Evolutionary conservation across 192 early-diverging fungal genomes (phyloP), one percentile per base, ranked within the genome.

Genomic region (Coemansia sp.): DNA sequence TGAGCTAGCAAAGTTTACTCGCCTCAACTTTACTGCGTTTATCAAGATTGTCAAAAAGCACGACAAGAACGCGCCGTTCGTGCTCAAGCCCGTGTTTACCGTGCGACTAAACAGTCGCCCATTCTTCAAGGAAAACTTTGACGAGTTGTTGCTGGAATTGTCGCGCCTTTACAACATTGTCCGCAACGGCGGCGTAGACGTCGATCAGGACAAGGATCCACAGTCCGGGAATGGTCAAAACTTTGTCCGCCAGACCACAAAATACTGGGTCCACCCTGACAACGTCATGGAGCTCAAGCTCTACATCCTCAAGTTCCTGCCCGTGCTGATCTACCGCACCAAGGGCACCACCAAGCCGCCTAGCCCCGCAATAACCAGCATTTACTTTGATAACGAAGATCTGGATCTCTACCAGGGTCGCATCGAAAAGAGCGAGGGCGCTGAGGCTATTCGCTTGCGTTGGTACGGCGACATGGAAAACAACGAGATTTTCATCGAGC

Each of bases 41-140:
- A 84, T 92, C 41, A 92, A 97, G 87, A 97, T 98, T 73, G 88
- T 99, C 77, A 99, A 99, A 84, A 99, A 99, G 84, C 97, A 99
- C 79, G 97, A 99, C 85, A 96, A 97, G 89, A 90, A 95, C 84
- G 95, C 96, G 46, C 88, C 86, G 10, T 94, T 89, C 72, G 81
- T 88, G 38, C 80, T 99, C 34, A 84, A 92, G 78, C 88, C 93
- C 33, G 75, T 94, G 86, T 91, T 93, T 79, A 87, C 88, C 86
- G 83, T 92, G 79, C 85, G 92, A 69, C 80, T 98, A 27, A 94
- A 96, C 85, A 87, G 80, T 77, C 83, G 88, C n/a, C 88, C 92
- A 8, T 95, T 96, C 72, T 92, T 89, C 81, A 91, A 92, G 74
- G 88, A 93, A 69, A 90, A 94, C 70, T 95, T 94, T 82, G 95